Percentiles rank a stretch among this genome's conserved stretches.
Conservation (phyloP, 2,329 filamentous ascomycete species). For the Juglanconis oblonga region DNA sequence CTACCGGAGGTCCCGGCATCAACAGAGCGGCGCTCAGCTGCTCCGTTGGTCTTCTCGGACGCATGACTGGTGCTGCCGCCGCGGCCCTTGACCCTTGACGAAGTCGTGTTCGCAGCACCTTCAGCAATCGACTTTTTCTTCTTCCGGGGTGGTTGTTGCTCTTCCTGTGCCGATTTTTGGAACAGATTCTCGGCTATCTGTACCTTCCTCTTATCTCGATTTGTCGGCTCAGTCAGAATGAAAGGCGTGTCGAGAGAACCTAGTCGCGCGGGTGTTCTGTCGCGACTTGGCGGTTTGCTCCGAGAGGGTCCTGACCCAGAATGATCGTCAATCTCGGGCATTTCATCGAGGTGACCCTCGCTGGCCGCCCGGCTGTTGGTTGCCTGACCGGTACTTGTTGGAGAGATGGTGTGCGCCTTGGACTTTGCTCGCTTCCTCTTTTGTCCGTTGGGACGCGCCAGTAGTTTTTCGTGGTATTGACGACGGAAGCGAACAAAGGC, state of each 20-base stretch:
- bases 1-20: conserved; percentile 53
- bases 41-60: conserved; percentile 29
- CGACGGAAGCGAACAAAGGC: conserved; percentile 63
- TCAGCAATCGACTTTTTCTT: conserved; percentile 65
- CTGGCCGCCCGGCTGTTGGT: conserved; percentile 63
- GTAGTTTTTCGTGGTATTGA: conserved; percentile 49
- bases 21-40: conserved; percentile 42
- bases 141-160: conserved; percentile 42
- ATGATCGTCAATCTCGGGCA: conserved; percentile 48
- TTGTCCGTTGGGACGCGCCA: conserved; percentile 32
- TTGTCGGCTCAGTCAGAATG: conserved; percentile 62
- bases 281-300: conserved; percentile 65
- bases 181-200: conserved; percentile 64
- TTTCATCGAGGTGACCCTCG: conserved; percentile 57
- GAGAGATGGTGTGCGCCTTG: conserved; percentile 55
- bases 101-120: conserved; percentile 35
- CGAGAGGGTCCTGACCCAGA: conserved; percentile 51
- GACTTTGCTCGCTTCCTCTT: conserved; percentile 55
- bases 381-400: conserved; percentile 59
- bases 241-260: conserved; percentile 59
- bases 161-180: conserved; percentile 59
- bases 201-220: conserved; percentile 65
- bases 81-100: conserved; percentile 26
- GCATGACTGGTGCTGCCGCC: conserved; percentile 21
- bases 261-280: conserved; percentile 59